Evolutionary conservation across 2,329 filamentous ascomycete species (phyloP), one percentile per base, ranked within the genome.

Genomic region (Cylindrodendrum hubeiense): DNA sequence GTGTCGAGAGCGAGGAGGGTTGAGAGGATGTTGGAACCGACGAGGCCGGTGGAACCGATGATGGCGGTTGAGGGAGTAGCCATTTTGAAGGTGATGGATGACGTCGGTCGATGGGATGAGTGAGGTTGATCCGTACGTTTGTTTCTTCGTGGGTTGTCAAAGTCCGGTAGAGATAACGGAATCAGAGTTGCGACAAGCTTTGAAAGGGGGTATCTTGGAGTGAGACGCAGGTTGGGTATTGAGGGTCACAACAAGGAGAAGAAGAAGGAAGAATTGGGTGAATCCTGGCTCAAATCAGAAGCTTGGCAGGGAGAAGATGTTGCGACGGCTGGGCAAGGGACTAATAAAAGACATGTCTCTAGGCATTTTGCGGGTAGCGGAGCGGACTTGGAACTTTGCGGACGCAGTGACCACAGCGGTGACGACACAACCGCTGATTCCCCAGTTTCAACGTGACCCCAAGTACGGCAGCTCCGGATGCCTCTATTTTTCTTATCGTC

Each of bases 1-100:
- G 82, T 81, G 59, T 83, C 79, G 63, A 85, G 80, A 15, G 85
- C 76, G 72, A 93, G 85, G 49, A 93, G 84, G n/a, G 82, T 84
- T 7, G 82, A 79, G 75, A 97, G 89, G 78, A 97, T 95, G 76
- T 93, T 84, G 56, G 88, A 89, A 76, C 95, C 95, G 71, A 86
- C 85, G 39, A 91, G 86, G 76, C 90, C 90, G 60, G 91, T 93
- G 72, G 85, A 87, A 68, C 91, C 91, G 71, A 89, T 85, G 65
- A 92, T 77, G 66, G 83, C 83, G 70, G 84, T 83, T 47, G 84
- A 79, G 3, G 85, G 56, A 71, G 68, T 47, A 41, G 72, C 86
- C 70, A 75, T 74, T 47, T 33, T 60, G 51, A 22, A 50, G 46
- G 43, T 56, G 37, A 26, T 60, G 44, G 19, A 47, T 49, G 51